Evolutionary conservation across 2,329 filamentous ascomycete species (phyloP).

Genomic region (Penicillium decumbens): DNA sequence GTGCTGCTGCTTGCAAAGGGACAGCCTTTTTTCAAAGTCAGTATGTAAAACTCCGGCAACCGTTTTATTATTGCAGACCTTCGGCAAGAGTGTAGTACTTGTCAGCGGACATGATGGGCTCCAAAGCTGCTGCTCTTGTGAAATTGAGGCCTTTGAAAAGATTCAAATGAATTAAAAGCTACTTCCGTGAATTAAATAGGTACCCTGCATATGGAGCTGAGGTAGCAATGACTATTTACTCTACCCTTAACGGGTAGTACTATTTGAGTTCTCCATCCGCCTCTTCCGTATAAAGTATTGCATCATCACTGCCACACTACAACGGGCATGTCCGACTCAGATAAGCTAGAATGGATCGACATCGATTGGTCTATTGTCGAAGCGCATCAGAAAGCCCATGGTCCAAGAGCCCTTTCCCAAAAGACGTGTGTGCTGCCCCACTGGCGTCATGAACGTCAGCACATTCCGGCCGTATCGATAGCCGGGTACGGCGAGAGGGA

Average conservation of each 20-base stretch:
- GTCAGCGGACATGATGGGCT: conserved; percentile 1
- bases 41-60: neutral
- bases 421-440: neutral
- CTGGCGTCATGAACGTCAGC: neutral
- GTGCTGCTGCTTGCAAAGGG: conserved; percentile 18
- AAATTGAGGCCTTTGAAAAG: neutral
- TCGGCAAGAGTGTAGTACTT: conserved; percentile 14
- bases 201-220: neutral
- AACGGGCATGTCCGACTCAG: neutral
- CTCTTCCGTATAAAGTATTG: neutral
- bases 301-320: neutral
- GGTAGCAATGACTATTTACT: neutral
- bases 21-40: conserved; percentile 12
- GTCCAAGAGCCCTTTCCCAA: neutral
- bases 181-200: neutral
- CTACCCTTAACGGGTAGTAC: neutral
- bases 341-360: neutral
- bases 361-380: neutral
- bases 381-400: neutral
- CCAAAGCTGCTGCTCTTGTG: neutral
- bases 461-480: neutral
- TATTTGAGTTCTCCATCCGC: neutral
- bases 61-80: conserved; percentile 2
- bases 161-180: neutral
- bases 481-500: neutral